Base-by-base conservation (phyloP, 2,329 filamentous ascomycete species). In the Lachnellula cervina region DNA sequence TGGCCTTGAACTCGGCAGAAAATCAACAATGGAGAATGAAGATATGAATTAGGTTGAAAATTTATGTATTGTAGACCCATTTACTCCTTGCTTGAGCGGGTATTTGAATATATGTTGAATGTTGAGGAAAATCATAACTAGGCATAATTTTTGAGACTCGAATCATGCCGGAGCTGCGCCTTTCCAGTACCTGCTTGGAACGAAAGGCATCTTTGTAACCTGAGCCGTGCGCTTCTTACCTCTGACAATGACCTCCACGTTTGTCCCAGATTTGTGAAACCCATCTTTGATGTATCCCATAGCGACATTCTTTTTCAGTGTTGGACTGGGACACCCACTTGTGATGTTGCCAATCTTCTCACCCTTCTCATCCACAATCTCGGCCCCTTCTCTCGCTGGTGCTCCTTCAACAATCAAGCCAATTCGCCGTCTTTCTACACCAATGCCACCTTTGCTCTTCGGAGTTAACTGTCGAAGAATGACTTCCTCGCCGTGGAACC, bases 301-400 rank as follows among this genome's bases (percentile, higher is more conserved):
- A 55, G 93, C 91, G 60, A 99, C 93, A 72, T 97, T 97, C 77
- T 88, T 88, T 61, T 86, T 86, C 48, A 97, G 76, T 0, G 87
- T 89, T 2, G 94, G 94, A 69, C 88, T 92, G 0, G 94, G 94
- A 62, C 90, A 89, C 16, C 94, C 94, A 64, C 90, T 96, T 5
- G 94, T 99, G 59, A 99, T 79, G 37, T 77, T 80, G 14, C 94
- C 94, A 54, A 97, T 80, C 64, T 82, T 81, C 64, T 87, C 74
- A 34, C 83, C 84, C 5, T 82, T 78, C 57, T 80, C 76, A 44
- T 73, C 70, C 34, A 92, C 78, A 59, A 99, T 87, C 66, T 90
- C 80, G 9, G 88, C 90, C 25, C 93, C 94, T 74, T 97, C 93
- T 52, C 94, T 82, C 3, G 93, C 94, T 0, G 94, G 93, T 0